phyloP scores from a whole-genome alignment of 768 basidiomycete genomes.

The Tulasnella sp. region DNA sequence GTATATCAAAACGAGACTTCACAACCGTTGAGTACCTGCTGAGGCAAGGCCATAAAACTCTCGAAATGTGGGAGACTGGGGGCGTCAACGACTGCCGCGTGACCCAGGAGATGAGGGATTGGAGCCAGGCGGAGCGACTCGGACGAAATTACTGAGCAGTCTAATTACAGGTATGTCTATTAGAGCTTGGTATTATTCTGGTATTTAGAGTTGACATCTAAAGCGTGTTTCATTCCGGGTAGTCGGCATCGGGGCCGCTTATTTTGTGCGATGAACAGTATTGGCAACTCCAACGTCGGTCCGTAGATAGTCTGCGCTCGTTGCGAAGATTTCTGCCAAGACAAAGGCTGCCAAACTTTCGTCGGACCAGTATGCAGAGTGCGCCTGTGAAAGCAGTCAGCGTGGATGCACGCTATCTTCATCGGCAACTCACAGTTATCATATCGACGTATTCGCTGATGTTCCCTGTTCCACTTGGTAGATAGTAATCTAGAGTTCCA shows the following conservation, averaged over 20 bases:
- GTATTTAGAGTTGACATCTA: neutral
- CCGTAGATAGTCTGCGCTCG: slow-evolving; percentile 38
- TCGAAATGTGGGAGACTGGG: slow-evolving; percentile 64
- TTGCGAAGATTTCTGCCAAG: slow-evolving; percentile 43
- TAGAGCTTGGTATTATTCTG: neutral
- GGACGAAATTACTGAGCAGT: neutral
- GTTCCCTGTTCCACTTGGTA: slow-evolving; percentile 40
- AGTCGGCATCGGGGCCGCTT: neutral
- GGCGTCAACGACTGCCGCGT: slow-evolving; percentile 73
- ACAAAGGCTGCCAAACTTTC: slow-evolving; percentile 43
- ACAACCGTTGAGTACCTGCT: slow-evolving; percentile 70
- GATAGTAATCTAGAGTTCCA: slow-evolving; percentile 44
- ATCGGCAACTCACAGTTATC: slow-evolving; percentile 32
- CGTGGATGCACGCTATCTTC: slow-evolving; percentile 2
- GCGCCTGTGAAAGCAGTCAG: slow-evolving; percentile 36
- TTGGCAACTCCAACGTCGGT: slow-evolving; percentile 9
- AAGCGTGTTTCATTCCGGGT: neutral
- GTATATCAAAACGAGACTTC: slow-evolving; percentile 62
- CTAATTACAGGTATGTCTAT: slow-evolving; percentile 31
- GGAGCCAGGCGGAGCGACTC: slow-evolving; percentile 42
- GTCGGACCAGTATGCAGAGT: slow-evolving; percentile 44
- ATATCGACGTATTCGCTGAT: slow-evolving; percentile 42
- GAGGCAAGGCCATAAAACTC: slow-evolving; percentile 61
- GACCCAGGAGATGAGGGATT: slow-evolving; percentile 63
- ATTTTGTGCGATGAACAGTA: neutral